Evolutionary conservation across 225 moss, liverwort and hornwort species (phyloP), one percentile per base, ranked within the genome.

Genomic region (Anthoceros angustus): DNA sequence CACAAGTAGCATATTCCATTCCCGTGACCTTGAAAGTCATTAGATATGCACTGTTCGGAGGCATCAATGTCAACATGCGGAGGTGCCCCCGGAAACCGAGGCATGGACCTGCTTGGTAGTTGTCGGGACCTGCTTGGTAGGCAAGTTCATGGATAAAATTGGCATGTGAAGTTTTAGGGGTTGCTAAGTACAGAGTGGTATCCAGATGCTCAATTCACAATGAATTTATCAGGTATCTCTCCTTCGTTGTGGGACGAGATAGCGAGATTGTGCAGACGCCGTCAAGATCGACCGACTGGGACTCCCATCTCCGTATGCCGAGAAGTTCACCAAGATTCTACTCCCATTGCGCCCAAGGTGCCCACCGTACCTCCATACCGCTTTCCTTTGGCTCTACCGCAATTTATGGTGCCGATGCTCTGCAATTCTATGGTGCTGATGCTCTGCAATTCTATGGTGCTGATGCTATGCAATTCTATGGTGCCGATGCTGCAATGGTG

Each of bases 1-100:
- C 91, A 69, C 95, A 95, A 10, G 91, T 91, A 20, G 91, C 88
- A 66, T 91, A 95, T 42, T 88, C 91, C 95, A 95, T 95, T 25
- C 91, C 91, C 2, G 69, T 76, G 66, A 95, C 86, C 68, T 76
- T 80, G 64, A 95, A 68, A 70, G 88, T 91, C 80, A 95, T 25
- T n/a, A n/a, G n/a, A n/a, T 70, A 77, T 82, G 63, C 73, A 80
- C 64, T 73, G 80, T 60, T 42, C 67, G 0, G 72, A 38, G 42
- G 42, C 42, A 14, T 50, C 49, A 50, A 50, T 50, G 15, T 50
- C 49, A 50, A 20, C 49, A 50, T 50, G 49, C 49, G 49, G 20
- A 14, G 49, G 49, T 50, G 49, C 16, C 4, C 5, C 49, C 20
- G 49, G 14, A 9, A 45, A 45, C 43, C 43, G 9, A 45, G 43